phyloP scores from a whole-genome alignment of 73 alveolate genomes.

The Paramecium primaurelia region DNA sequence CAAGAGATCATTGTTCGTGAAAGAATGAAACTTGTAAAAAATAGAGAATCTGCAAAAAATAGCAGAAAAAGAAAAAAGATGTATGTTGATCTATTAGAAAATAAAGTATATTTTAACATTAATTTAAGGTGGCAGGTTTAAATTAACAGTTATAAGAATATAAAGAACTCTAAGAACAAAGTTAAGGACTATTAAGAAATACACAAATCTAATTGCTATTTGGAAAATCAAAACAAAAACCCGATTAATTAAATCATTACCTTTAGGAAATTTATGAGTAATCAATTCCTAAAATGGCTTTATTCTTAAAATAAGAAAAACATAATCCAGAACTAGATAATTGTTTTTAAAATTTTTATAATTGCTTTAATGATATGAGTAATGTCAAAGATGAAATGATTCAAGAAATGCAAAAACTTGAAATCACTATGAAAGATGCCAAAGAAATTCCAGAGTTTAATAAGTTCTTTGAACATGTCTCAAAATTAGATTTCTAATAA shows the following conservation, averaged over 20 bases:
- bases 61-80: constrained; percentile 78
- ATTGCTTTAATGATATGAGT: not conserved
- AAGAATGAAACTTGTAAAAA: constrained; percentile 66
- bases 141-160: constrained; percentile 21
- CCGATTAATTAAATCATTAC: not conserved
- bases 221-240: not conserved
- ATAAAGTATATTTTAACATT: not conserved
- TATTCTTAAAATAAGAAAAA: not conserved
- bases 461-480: not conserved
- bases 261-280: not conserved
- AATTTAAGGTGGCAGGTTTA: not conserved
- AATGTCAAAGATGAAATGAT: not conserved
- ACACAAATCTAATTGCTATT: not conserved
- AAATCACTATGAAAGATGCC: not conserved
- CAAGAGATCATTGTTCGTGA: constrained; percentile 26
- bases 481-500: not conserved
- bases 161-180: not conserved
- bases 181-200: not conserved
- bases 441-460: not conserved
- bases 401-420: not conserved
- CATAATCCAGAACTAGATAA: not conserved
- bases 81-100: constrained; percentile 67
- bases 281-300: not conserved
- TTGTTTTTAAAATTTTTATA: not conserved
- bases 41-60: constrained; percentile 79